Evolutionary conservation across 1,284 basidiomycete species (phyloP).

Genomic region (Fomitopsis pinicola): DNA sequence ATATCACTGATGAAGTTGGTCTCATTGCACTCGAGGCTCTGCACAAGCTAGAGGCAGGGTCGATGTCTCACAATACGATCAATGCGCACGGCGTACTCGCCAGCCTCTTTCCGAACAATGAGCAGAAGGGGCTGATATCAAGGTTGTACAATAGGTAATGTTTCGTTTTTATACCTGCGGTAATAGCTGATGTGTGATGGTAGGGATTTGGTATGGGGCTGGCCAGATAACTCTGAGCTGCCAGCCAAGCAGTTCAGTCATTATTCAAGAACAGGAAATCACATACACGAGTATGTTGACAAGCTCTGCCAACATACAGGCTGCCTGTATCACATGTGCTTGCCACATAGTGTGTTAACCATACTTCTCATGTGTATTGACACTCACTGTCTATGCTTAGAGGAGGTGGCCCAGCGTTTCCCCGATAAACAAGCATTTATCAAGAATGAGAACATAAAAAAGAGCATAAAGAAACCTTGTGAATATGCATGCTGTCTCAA

Average conservation of each 20-base stretch:
- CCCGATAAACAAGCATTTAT: neutral
- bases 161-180: no score
- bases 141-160: no score
- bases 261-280: neutral
- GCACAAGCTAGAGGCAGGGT: no score
- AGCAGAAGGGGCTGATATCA: no score
- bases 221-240: conserved; percentile 3
- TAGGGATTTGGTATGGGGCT: neutral
- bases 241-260: neutral
- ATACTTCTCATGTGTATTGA: neutral
- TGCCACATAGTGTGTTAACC: conserved; percentile 18
- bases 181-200: no score
- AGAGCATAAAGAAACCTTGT: neutral
- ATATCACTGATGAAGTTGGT: conserved; percentile 23
- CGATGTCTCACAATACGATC: no score
- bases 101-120: no score
- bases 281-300: conserved; percentile 8
- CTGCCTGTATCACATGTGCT: conserved; percentile 20
- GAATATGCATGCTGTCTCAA: conserved; percentile 9
- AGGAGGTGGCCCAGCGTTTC: neutral
- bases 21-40: conserved; percentile 20
- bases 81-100: no score
- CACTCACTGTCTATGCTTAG: neutral
- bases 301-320: conserved; percentile 28
- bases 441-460: neutral